Evolutionary conservation across 164 flowering plant species (phyloP), one percentile per base, ranked within the genome.

Genomic region (Berberis vulgaris): DNA sequence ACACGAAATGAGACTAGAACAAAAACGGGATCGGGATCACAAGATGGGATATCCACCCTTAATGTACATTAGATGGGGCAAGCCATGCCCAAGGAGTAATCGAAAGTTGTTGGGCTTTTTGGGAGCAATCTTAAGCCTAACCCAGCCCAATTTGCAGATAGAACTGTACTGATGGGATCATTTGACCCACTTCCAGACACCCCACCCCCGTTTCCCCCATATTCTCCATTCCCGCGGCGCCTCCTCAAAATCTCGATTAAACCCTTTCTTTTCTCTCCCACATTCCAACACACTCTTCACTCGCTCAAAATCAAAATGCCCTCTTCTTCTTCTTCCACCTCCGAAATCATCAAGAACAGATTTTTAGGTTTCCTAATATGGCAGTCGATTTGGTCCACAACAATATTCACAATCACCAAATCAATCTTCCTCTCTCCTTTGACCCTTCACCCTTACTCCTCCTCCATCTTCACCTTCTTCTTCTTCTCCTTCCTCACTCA

Each of bases 301-400:
- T 47, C 43, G 6, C 43, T 47, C 12, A 54, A 49, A 45, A 69
- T 60, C 65, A 41, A 50, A 54, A 67, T 60, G 50, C 6, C 61
- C 53, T 61, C 64, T 60, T 66, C 54, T 40, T 66, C 54, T 40
- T 38, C 44, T 39, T 61, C 66, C 38, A 64, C 67, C 12, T 41
- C 79, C 26, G 80, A 76, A 44, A 66, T 79, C 65, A 75, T 86
- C 8, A 75, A 80, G 59, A 76, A 84, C 5, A 80, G 95, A 49
- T 82, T 82, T 60, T 71, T 86, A 67, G 83, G 89, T 71, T 84
- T 83, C 64, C 73, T 84, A 6, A 79, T 90, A 7, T 87, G 97
- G 94, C 88, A 90, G 65, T 74, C 78, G 42, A 76, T 87, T 46
- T 71, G 69, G 62, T 81, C 88, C 1, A 59, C 86, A 1, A 6